These are phyloP conservation scores for Candida wancherniae DNA, from an alignment of 805 yeast genomes.

Conservation along the genomic window DNA sequence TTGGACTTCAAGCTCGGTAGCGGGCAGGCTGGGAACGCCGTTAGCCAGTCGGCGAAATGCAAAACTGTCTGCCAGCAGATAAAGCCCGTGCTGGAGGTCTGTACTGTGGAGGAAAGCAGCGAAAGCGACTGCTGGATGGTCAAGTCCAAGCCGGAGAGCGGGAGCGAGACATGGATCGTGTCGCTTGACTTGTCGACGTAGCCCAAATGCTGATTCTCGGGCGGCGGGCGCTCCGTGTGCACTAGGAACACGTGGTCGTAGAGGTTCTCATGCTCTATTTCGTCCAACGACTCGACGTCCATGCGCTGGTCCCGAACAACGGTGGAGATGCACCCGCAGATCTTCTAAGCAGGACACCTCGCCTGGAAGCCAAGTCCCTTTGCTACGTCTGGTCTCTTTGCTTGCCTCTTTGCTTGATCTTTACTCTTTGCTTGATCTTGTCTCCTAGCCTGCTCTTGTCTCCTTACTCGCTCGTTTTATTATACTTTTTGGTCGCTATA, in stretches of 20 bases:
- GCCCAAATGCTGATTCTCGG: constrained; percentile 29
- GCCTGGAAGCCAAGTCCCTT: no score
- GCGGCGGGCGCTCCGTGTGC: constrained; percentile 25
- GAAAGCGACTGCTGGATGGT: constrained; percentile 31
- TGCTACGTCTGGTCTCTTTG: no score
- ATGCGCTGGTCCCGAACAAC: no score
- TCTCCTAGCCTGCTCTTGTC: no score
- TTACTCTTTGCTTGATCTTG: no score
- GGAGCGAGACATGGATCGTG: constrained; percentile 19
- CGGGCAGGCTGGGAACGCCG: constrained; percentile 26
- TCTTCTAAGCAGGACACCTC: no score
- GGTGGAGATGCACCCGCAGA: no score
- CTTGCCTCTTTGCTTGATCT: no score
- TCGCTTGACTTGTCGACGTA: constrained; percentile 29
- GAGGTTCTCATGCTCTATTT: constrained; percentile 13
- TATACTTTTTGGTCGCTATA: no score
- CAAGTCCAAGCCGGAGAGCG: constrained; percentile 21
- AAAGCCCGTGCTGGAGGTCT: constrained; percentile 55
- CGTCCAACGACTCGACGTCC: constrained; percentile 1
- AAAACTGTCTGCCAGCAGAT: constrained; percentile 56
- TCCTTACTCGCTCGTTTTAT: no score
- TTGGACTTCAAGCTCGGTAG: constrained; percentile 15
- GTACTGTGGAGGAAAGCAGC: constrained; percentile 27
- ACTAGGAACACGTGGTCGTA: constrained; percentile 32
- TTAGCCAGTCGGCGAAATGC: constrained; percentile 50